Percentiles rank a stretch among this genome's conserved stretches.
Conservation (phyloP, 192 early-diverging fungal species). For the Obelidium mucronatum region DNA sequence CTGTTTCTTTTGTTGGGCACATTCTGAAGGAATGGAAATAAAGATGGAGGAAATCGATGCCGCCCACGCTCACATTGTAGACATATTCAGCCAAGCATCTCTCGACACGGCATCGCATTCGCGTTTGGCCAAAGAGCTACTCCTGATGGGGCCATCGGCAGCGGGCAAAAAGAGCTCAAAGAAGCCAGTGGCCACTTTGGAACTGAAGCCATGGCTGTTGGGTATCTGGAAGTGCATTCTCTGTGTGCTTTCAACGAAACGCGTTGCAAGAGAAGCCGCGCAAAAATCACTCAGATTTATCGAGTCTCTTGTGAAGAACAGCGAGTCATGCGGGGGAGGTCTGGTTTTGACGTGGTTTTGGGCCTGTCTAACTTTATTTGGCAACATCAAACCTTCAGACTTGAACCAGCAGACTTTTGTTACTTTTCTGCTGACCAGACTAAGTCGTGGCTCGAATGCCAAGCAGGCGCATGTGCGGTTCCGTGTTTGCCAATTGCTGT, state of each 20-base stretch:
- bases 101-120: slow-evolving; percentile 5
- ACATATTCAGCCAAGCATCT: neutral
- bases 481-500: slow-evolving; percentile 30
- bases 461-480: slow-evolving; percentile 33
- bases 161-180: neutral
- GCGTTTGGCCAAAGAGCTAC: too few relatives aligned
- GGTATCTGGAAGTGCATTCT: slow-evolving; percentile 17
- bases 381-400: too few relatives aligned
- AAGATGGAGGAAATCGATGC: neutral
- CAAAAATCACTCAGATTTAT: slow-evolving; percentile 20
- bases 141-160: neutral
- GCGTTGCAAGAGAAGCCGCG: slow-evolving; percentile 19
- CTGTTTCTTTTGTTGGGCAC: too few relatives aligned
- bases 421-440: slow-evolving; percentile 9
- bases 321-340: too few relatives aligned
- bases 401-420: slow-evolving; percentile 10
- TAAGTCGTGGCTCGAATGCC: neutral
- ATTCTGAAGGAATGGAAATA: neutral
- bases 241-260: slow-evolving; percentile 7
- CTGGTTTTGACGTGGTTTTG: too few relatives aligned
- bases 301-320: slow-evolving; percentile 10
- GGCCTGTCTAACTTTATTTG: too few relatives aligned
- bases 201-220: neutral
- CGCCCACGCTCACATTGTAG: neutral
- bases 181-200: neutral